Evolutionary conservation across 139 green algal genomes (phyloP), one percentile per base, ranked within the genome.

Genomic region (Nannochloris sp.): DNA sequence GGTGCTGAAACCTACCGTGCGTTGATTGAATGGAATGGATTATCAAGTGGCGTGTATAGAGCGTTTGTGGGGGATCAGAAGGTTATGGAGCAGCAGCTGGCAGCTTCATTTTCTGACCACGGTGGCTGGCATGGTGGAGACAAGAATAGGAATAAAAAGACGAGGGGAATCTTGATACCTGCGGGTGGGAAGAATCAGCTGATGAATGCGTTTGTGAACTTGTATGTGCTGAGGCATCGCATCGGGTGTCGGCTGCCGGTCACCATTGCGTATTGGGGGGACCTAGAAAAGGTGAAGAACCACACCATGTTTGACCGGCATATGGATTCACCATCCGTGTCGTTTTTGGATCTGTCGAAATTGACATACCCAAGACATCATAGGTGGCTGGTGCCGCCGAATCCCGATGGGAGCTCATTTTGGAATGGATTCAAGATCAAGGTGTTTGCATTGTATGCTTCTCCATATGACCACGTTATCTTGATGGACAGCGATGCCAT

Each of bases 401-500:
- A 49, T 23, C 25, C 33, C 0, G 14, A 31, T 57, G 17, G 20
- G 5, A 37, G 13, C 56, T 49, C 36, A 0, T 40, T 40, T 40
- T 40, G 33, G 33, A 45, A 49, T 43, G 60, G 67, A 28, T 74
- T 56, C 31, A 74, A 74, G 60, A 26, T 69, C n/a, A 74, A 74
- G 49, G 67, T 53, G 11, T 69, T 64, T 25, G 50, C 25, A 14
- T 17, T 69, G 5, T 74, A 74, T 13, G 36, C 31, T 0, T 61
- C 67, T 12, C 67, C 67, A 30, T 74, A 59, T 20, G 29, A 55
- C 29, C 20, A 74, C 3, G 60, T 49, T 4, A 28, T 80, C 17
- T 60, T 79, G 8, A 59, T 80, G 12, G 73, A 80, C 46, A 65
- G 60, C n/a, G 73, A 80, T 13, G 49, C 49, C n/a, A 70, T 66